A percentile compares a stretch with the other conserved stretches of the same genome.
Conservation (phyloP, 1,284 basidiomycete genomes). For the Pyrrhoderma lamaoense region DNA sequence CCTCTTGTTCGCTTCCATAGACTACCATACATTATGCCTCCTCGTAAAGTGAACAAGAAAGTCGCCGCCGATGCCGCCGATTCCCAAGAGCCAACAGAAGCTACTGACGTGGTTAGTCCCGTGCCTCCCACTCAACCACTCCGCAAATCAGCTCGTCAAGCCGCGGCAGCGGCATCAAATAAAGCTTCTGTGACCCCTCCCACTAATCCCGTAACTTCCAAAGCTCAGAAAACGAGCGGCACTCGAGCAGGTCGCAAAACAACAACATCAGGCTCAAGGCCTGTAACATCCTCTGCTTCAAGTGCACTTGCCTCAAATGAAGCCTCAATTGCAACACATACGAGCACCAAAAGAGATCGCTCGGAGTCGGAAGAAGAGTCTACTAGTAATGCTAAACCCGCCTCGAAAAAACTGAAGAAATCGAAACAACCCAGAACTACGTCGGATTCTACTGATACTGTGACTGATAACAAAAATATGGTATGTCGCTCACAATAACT, state of each 20-base stretch:
- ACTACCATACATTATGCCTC: too few species aligned
- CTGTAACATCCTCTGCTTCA: background rate
- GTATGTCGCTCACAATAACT: slow-evolving; percentile 32
- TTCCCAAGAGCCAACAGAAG: background rate
- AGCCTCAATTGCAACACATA: slow-evolving; percentile 2
- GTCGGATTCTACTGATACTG: slow-evolving; percentile 12
- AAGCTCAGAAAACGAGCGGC: too few species aligned
- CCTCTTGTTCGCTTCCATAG: too few species aligned
- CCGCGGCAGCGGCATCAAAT: too few species aligned
- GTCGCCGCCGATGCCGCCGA: background rate
- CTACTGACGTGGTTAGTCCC: background rate
- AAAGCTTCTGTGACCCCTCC: too few species aligned
- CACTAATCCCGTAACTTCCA: too few species aligned
- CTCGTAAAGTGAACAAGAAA: background rate
- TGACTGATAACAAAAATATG: slow-evolving; percentile 16
- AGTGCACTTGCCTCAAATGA: background rate
- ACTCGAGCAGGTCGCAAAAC: too few species aligned
- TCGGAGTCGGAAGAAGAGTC: slow-evolving; percentile 23
- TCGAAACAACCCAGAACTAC: slow-evolving; percentile 10
- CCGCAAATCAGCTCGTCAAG: too few species aligned
- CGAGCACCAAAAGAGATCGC: slow-evolving; percentile 10
- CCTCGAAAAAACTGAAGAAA: slow-evolving; percentile 34
- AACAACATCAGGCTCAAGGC: background rate
- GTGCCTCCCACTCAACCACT: too few species aligned
- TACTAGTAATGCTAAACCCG: slow-evolving; percentile 21